Conservation (phyloP, 257 asterid species). For the Sherardia arvensis region DNA sequence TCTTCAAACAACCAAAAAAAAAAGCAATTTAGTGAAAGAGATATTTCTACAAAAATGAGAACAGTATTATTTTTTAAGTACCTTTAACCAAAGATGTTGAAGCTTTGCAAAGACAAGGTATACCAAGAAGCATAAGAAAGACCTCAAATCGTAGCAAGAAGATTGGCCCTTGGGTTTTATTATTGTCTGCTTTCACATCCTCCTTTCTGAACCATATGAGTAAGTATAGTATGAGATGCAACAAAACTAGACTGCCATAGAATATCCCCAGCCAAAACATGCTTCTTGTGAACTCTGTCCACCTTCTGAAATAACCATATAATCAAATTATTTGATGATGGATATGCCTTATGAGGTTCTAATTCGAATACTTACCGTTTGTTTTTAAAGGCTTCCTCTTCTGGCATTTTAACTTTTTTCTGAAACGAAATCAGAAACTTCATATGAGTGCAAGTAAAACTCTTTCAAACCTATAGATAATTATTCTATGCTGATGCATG, state of each 20-base stretch:
- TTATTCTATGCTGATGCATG: no score
- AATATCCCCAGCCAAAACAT: slow-evolving; percentile 81
- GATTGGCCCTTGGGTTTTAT: slow-evolving; percentile 42
- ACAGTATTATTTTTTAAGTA: slow-evolving; percentile 12
- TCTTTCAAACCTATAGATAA: neutral
- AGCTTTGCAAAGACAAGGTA: slow-evolving; percentile 69
- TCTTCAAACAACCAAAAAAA: slow-evolving; percentile 32
- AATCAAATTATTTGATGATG: neutral
- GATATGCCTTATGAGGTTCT: neutral
- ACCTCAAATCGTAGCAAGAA: slow-evolving; percentile 67
- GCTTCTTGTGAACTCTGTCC: slow-evolving; percentile 79
- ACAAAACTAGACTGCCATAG: slow-evolving; percentile 43
- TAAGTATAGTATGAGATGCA: slow-evolving; percentile 42
- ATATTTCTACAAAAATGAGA: neutral
- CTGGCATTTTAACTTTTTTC: neutral
- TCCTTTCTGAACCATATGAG: slow-evolving; percentile 39
- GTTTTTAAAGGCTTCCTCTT: neutral
- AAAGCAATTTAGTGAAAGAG: neutral
- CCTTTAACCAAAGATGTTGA: slow-evolving; percentile 67
- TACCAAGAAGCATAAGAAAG: slow-evolving; percentile 59
- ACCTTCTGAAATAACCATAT: slow-evolving; percentile 31
- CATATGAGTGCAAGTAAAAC: neutral
- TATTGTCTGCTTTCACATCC: slow-evolving; percentile 22
- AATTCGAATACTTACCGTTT: slow-evolving; percentile 44
- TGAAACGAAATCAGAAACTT: neutral